These are phyloP conservation scores for Nepenthes mirabilis DNA, from an alignment of 148 eudicot species.

Conservation along the genomic window DNA sequence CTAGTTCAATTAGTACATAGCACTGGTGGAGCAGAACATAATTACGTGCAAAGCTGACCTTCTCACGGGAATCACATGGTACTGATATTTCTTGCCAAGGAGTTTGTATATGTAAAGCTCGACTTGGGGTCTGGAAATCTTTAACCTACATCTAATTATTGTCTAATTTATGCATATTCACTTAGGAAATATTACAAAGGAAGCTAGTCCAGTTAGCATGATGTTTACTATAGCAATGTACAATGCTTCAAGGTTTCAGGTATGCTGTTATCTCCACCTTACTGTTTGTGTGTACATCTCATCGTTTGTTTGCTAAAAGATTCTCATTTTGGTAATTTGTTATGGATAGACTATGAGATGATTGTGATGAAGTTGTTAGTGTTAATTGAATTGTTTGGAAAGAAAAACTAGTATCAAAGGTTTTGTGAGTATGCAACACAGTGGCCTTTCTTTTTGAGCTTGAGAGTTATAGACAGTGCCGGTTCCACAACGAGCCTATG, in stretches of 20 bases:
- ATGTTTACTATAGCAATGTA: constrained; percentile 95
- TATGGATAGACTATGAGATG: too few relatives aligned
- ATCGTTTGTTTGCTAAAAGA: background rate
- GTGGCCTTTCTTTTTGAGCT: too few relatives aligned
- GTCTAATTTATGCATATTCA: constrained; percentile 3
- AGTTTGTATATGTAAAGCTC: constrained; percentile 1
- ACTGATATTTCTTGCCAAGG: constrained; percentile 5
- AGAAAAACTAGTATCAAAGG: too few relatives aligned
- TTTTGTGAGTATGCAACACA: too few relatives aligned
- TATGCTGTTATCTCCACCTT: constrained; percentile 10
- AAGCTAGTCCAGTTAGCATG: constrained; percentile 98
- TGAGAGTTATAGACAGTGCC: too few relatives aligned
- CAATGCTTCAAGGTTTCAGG: constrained; percentile 94
- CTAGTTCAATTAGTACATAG: constrained; percentile 12
- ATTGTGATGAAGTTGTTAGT: too few relatives aligned
- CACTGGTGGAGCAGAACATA: constrained; percentile 94
- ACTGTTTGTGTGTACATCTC: background rate
- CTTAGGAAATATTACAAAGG: constrained; percentile 82
- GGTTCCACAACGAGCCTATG: too few relatives aligned
- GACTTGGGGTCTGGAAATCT: background rate
- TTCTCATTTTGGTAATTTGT: background rate
- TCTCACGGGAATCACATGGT: constrained; percentile 91
- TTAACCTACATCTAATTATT: background rate
- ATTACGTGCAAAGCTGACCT: constrained; percentile 75
- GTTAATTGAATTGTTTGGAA: too few relatives aligned